Base-by-base conservation (phyloP, 768 basidiomycete species). In the Glaciozyma martinii region DNA sequence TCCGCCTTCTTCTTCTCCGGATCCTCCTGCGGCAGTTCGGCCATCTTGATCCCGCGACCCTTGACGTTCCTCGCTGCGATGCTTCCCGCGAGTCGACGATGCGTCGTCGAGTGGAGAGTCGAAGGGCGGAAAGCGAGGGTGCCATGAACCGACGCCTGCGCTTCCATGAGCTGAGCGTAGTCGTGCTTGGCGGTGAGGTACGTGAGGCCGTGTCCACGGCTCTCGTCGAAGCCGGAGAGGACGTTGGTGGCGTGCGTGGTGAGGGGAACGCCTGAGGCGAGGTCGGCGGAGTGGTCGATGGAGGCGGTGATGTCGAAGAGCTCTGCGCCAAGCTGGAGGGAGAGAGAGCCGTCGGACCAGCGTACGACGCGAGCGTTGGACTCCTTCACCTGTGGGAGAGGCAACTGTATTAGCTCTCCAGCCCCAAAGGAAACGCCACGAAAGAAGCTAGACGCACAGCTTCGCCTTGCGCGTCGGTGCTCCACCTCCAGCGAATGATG, bases 401-500 rank as follows among this genome's bases (percentile, higher is more conserved):
- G 71, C 54, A 61, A 60, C 27, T 49, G 15, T n/a, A 55, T 16
- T 30, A 49, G 44, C 33, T 25, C 52, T 30, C n/a, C 25, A 33
- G 21, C 10, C 16, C 16, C 9, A 2, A 40, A 18, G 23, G 4
- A 27, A 32, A 1, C 13, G 33, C n/a, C 56, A 27, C 9, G 46
- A 56, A 19, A 40, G 13, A 44, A 8, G 32, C 37, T 59, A 32
- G 15, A 81, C 89, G 79, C 73, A 93, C 93, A 72, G 89, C 86
- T 73, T 84, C 78, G 9, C 86, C 89, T 47, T 80, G 78, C 62
- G 82, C 82, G 68, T 88, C 87, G 75, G 87, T 88, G 1, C 81
- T 80, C 95, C 95, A 99, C 71, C 86, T 84, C 95, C 95, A 99
- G 46, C 95, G 83, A 25, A 98, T 81, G 8, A 92, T 93, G 76